These are phyloP conservation scores for Metschnikowia lunata DNA, from an alignment of 805 yeast species.

Conservation along the genomic window DNA sequence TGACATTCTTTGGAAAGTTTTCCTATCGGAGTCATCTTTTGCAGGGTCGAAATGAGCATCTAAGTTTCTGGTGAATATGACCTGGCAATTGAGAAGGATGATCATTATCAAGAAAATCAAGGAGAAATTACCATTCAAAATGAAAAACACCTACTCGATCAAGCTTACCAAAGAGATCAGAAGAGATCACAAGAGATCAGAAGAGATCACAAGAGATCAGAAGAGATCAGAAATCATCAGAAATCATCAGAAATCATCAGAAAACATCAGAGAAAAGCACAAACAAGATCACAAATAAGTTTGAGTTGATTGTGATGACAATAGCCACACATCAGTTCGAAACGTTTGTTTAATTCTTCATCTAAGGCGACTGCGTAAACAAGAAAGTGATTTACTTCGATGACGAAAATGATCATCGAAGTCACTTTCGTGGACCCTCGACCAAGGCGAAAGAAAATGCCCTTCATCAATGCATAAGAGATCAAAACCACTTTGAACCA, in stretches of 20 bases:
- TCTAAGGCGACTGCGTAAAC: conserved; percentile 65
- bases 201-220: too few species aligned
- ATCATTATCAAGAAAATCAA: conserved; percentile 67
- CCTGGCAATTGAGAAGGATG: conserved; percentile 58
- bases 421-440: conserved; percentile 81
- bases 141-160: conserved; percentile 76
- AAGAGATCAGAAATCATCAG: too few species aligned
- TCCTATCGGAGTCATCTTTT: conserved; percentile 68
- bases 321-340: conserved; percentile 68
- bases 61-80: conserved; percentile 75
- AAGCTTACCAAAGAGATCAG: conserved; percentile 78
- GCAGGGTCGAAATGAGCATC: conserved; percentile 87
- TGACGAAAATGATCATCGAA: conserved; percentile 66
- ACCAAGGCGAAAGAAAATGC: conserved; percentile 72
- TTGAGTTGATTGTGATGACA: conserved; percentile 73
- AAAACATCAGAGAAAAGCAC: too few species aligned
- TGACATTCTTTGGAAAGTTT: conserved; percentile 67
- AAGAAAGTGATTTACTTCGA: conserved; percentile 68
- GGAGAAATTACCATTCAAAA: conserved; percentile 85
- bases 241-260: too few species aligned
- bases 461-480: conserved; percentile 58
- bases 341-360: conserved; percentile 79
- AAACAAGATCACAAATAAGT: conserved; percentile 51
- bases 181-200: conserved; percentile 48
- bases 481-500: conserved; percentile 79